Evolutionary conservation across 2,329 filamentous ascomycete genomes (phyloP), one percentile per base, ranked within the genome.

Genomic region (Exophiala xenobiotica): DNA sequence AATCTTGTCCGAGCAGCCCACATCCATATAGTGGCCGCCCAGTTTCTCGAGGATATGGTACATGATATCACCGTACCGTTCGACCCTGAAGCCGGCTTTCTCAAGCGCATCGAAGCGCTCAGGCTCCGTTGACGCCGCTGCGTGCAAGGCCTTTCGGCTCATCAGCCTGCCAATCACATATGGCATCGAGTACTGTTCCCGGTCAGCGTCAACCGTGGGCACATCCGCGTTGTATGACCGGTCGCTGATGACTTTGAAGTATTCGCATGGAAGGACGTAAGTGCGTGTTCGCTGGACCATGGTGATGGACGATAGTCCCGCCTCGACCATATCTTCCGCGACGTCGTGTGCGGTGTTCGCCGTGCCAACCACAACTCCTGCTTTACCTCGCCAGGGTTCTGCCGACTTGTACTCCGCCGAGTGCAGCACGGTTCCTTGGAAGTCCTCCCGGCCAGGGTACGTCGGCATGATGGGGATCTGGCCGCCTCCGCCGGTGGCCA

Each of bases 261-360:
- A 62, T 0, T 63, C 60, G 1, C 55, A 38, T 1, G 64, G 63
- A 1, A 64, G 6, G 5, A 65, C 60, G 33, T 64, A 61, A 27
- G 75, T 77, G 6, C 63, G 66, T 39, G 62, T 67, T 23, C 75
- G 69, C 54, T 78, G 75, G 0, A 77, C 61, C 58, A 78, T 73
- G 9, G 74, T 78, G 11, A 72, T 63, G 14, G 72, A 68, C 24
- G 68, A 65, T 43, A 71, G 56, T 3, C 69, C 69, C 5, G 69
- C 69, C 18, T 70, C 66, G 29, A 68, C 65, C 67, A 75, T 76
- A 60, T 77, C 73, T 59, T 75, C 69, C 2, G 74, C 72, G 19
- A 77, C 68, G 58, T 78, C 74, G 61, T 77, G 74, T 1, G 61
- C 62, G 0, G 74, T 76, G 56, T 78, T 78, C 44, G 71, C 76